Evolutionary conservation across 2,329 filamentous ascomycete species (phyloP), one percentile per base, ranked within the genome.

Genomic region (Penicillium sp.): DNA sequence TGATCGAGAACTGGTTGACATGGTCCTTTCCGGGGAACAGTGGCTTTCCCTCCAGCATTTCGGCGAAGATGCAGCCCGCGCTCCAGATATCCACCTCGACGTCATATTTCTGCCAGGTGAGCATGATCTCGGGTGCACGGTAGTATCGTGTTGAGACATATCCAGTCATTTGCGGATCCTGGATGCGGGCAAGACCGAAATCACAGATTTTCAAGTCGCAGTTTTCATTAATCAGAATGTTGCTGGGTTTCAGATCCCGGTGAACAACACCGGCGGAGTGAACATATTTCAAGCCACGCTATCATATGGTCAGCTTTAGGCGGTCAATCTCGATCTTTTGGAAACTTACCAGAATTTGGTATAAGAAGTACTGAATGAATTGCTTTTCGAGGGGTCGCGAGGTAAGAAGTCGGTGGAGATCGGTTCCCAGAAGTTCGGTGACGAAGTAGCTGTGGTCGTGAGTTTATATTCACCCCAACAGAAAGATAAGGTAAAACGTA

Each of bases 81-180:
- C 94, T 97, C 94, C 94, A 99, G 72, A 99, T 96, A 74, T 99
- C 94, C 55, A 99, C 94, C 79, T 97, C 94, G 45, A 97, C 88
- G 67, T 99, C 94, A 78, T 99, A 99, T 80, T 99, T 99, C 81
- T 99, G 94, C 94, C 94, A 99, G 62, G 94, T 97, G 72, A 99
- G 91, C 94, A 99, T 99, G 73, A 99, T 99, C 77, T 99, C 94
- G 16, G 94, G 94, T 8, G 94, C 94, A 70, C 94, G 88, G 83
- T 99, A 99, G 83, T 99, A 99, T 82, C 94, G 84, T 59, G 94
- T 99, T 45, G 94, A 97, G 57, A 99, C 94, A 72, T 99, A 99
- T 66, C 94, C 94, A 40, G 94, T 99, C 94, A 99, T 99, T 78
- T 99, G 94, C 34, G 94, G 94, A 71, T 99, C 94, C 75, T 99